Evolutionary conservation across 805 yeast species (phyloP).

Genomic region (Torulaspora quercuum): DNA sequence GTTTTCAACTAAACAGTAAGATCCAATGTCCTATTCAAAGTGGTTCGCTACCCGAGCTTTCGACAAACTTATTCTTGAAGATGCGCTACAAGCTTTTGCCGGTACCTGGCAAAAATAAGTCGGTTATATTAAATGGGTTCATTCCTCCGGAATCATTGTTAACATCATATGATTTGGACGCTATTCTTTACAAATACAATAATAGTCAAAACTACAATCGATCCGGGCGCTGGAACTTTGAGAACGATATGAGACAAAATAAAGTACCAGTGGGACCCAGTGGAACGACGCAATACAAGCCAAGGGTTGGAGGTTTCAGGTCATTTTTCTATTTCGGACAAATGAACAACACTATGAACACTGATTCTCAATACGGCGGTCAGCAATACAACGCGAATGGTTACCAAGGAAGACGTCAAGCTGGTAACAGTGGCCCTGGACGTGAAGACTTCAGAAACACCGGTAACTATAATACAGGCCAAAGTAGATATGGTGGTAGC

Average conservation of each 20-base stretch:
- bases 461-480: constrained; percentile 4
- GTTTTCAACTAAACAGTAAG: constrained; percentile 33
- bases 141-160: constrained; percentile 59
- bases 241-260: constrained; percentile 40
- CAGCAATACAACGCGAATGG: constrained; percentile 1
- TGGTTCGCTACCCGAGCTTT: constrained; percentile 39
- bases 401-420: constrained; percentile 1
- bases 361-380: constrained; percentile 6
- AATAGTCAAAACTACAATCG: constrained; percentile 36
- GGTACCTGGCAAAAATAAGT: constrained; percentile 50
- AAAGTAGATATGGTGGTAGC: constrained; percentile 8
- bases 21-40: constrained; percentile 38
- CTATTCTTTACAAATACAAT: constrained; percentile 48
- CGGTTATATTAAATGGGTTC: constrained; percentile 80
- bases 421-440: constrained; percentile 2
- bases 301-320: constrained; percentile 51
- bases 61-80: constrained; percentile 41
- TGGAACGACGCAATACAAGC: constrained; percentile 44
- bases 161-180: constrained; percentile 65
- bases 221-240: constrained; percentile 30
- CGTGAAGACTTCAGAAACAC: constrained; percentile 3
- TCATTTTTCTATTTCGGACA: constrained; percentile 40
- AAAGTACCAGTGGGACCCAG: constrained; percentile 47
- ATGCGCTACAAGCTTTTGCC: constrained; percentile 54
- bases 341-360: constrained; percentile 12